phyloP scores from a whole-genome alignment of 805 yeast species.

The Candida qinlingensis region DNA sequence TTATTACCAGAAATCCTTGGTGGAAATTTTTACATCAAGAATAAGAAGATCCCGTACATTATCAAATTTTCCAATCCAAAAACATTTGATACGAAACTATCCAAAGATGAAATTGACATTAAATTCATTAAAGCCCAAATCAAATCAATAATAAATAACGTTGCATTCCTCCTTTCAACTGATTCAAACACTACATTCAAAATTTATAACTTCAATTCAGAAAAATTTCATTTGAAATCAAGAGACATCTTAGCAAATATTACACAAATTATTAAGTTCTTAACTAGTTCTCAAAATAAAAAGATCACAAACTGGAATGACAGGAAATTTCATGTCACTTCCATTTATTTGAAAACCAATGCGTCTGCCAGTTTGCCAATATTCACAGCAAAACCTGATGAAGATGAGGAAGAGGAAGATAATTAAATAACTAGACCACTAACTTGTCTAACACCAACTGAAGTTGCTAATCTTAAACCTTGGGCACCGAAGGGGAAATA shows the following conservation, averaged over 20 bases:
- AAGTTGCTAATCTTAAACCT: constrained; percentile 52
- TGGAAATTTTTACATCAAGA: constrained; percentile 53
- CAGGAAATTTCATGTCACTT: constrained; percentile 40
- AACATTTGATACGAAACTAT: constrained; percentile 2
- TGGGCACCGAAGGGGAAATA: constrained; percentile 96
- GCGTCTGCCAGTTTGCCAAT: constrained; percentile 66
- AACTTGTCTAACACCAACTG: constrained; percentile 49
- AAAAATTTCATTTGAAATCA: constrained; percentile 4
- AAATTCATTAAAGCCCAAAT: constrained; percentile 60
- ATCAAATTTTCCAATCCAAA: constrained; percentile 22
- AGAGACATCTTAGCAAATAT: constrained; percentile 45
- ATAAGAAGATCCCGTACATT: constrained; percentile 63
- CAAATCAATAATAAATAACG: constrained; percentile 55
- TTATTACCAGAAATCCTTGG: constrained; percentile 56
- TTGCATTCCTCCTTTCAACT: constrained; percentile 55
- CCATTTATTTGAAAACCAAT: constrained; percentile 57
- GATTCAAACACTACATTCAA: constrained; percentile 58
- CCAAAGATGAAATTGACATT: constrained; percentile 40
- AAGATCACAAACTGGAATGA: constrained; percentile 54
- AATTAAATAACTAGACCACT: constrained; percentile 15
- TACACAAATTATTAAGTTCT: constrained; percentile 42
- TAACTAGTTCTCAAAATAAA: constrained; percentile 37
- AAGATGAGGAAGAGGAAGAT: not conserved
- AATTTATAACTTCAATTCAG: constrained; percentile 40
- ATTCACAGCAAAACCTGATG: constrained; percentile 11